Evolutionary conservation across 1,284 basidiomycete genomes (phyloP), one percentile per base, ranked within the genome.

Genomic region (Pyrrhoderma lamaoense): DNA sequence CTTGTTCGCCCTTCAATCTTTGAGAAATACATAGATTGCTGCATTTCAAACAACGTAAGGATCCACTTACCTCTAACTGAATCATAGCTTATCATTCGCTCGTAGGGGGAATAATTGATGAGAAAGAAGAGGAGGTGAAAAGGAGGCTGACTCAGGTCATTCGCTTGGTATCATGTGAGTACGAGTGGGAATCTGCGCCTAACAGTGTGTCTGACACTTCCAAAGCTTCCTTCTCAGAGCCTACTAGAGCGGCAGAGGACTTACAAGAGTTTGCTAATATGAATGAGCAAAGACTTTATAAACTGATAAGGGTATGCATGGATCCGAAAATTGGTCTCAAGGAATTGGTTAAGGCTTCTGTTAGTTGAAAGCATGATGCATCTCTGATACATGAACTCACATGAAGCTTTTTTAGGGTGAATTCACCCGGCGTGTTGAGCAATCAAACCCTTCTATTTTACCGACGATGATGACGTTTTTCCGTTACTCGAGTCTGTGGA

Each of bases 201-300:
- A 45, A 35, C 49, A n/a, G n/a, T n/a, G n/a, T 3, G 54, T 35
- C 49, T 54, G n/a, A 51, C 22, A 25, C 42, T 42, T 42, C 27
- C 21, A 37, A n/a, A 83, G 82, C 58, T 14, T 66, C 66, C 45
- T 88, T 83, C 58, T 73, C 80, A 2, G 93, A 97, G 49, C 71
- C 79, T 0, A 73, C 79, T 38, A 89, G 89, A 62, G 86, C 82
- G 0, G 69, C 72, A 2, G 87, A 88, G 52, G 93, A 97, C 61
- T 68, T 99, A 19, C 73, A 82, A 18, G 66, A 79, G 0, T 97
- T 99, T 60, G 93, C 93, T 1, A 86, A 87, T 55, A 69, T 85
- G 36, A 97, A 97, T 65, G 93, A 97, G 60, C 75, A 76, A 18
- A 77, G 91, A 45, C 70, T 95, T 8, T 96, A 93, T 71, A 92